These are phyloP conservation scores for Glebionis coronaria DNA, from an alignment of 129 eudicot genomes.

Conservation along the genomic window DNA sequence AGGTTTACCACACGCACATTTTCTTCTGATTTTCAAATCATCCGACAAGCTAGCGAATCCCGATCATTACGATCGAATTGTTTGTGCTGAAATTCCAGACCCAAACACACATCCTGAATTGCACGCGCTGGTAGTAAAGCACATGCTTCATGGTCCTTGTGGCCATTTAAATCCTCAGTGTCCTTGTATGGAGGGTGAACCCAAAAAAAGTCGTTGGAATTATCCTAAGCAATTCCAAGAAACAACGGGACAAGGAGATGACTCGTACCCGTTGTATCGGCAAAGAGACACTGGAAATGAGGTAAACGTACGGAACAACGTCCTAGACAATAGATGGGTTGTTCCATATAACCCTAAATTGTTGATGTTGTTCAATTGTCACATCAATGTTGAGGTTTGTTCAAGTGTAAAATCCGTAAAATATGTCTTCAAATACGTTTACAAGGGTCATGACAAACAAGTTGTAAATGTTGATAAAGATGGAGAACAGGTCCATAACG, in stretches of 20 bases:
- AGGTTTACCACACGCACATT: not conserved
- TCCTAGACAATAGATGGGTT: slow-evolving; percentile 24
- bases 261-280: slow-evolving; percentile 25
- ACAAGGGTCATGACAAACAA: not conserved
- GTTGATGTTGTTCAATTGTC: slow-evolving; percentile 23
- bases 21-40: not conserved
- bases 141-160: slow-evolving; percentile 38
- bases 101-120: not conserved
- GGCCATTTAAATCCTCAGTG: not conserved
- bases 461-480: not conserved
- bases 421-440: not conserved
- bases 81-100: slow-evolving; percentile 17
- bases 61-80: slow-evolving; percentile 21
- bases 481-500: not conserved
- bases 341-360: slow-evolving; percentile 29
- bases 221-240: not conserved
- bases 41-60: not conserved
- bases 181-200: slow-evolving; percentile 20
- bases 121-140: slow-evolving; percentile 4
- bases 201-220: not conserved
- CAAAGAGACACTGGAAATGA: not conserved
- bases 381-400: slow-evolving; percentile 25
- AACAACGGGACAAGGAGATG: not conserved
- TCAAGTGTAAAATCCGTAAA: not conserved
- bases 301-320: not conserved